phyloP scores from a whole-genome alignment of 441 rosid species.

The Gossypium lobatum region DNA sequence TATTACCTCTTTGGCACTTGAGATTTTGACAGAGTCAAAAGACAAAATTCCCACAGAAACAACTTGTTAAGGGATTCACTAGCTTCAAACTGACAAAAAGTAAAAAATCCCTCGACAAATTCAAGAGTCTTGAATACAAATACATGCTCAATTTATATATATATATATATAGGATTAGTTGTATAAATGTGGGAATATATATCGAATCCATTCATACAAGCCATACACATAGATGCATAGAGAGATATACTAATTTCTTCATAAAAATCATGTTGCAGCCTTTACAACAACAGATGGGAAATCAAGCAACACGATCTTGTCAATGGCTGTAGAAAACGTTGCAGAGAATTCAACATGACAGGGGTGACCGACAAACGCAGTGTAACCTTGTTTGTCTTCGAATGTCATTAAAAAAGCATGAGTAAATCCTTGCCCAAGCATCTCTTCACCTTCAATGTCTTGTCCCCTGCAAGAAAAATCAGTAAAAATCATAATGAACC shows the following conservation, averaged over 20 bases:
- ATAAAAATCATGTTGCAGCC: slow-evolving; percentile 23
- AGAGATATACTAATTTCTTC: background rate
- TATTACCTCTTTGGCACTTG: too few relatives aligned
- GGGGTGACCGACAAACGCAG: slow-evolving; percentile 56
- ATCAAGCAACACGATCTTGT: slow-evolving; percentile 64
- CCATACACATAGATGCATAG: background rate
- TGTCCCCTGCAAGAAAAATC: slow-evolving; percentile 52
- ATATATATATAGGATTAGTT: too few relatives aligned
- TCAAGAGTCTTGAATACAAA: too few relatives aligned
- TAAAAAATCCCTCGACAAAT: too few relatives aligned
- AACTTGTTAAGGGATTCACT: too few relatives aligned
- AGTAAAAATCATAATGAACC: background rate
- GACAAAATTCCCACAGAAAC: too few relatives aligned
- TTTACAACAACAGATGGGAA: slow-evolving; percentile 42
- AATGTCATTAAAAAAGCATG: slow-evolving; percentile 78
- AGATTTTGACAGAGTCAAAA: too few relatives aligned
- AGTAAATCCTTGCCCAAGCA: slow-evolving; percentile 83
- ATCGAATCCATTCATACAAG: background rate
- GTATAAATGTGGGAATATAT: too few relatives aligned
- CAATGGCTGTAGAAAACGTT: slow-evolving; percentile 64
- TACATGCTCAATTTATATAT: too few relatives aligned
- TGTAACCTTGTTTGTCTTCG: slow-evolving; percentile 59
- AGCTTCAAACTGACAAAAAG: too few relatives aligned
- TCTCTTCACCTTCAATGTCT: slow-evolving; percentile 71
- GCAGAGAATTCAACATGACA: slow-evolving; percentile 68